Evolutionary conservation across 2,329 filamentous ascomycete genomes (phyloP).

Genomic region (Aspergillus fijiensis): DNA sequence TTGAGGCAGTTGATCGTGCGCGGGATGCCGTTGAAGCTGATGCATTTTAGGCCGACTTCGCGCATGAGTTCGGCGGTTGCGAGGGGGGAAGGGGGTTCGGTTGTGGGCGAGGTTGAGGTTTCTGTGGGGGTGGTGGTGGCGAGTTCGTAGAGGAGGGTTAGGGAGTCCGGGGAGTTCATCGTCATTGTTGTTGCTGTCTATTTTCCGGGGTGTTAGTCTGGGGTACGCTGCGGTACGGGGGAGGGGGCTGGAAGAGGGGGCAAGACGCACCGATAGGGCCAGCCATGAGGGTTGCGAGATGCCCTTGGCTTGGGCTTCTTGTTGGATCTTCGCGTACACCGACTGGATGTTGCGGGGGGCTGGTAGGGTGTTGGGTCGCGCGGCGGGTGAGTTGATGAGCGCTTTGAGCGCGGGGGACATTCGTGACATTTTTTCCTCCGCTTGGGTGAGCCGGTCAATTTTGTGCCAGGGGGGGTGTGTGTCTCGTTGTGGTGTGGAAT

Average conservation of each 20-base stretch:
- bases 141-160: constrained; percentile 60
- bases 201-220: background rate
- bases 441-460: too few species aligned
- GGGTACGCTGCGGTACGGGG: too few species aligned
- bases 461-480: too few species aligned
- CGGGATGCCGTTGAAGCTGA: constrained; percentile 61
- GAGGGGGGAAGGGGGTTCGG: constrained; percentile 27
- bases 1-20: constrained; percentile 80
- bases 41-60: constrained; percentile 49
- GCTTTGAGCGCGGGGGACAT: constrained; percentile 69
- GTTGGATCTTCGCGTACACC: constrained; percentile 64
- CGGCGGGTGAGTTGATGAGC: constrained; percentile 69
- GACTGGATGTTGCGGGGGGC: constrained; percentile 63
- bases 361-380: constrained; percentile 63
- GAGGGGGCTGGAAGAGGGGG: background rate
- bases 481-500: too few species aligned
- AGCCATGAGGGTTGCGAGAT: constrained; percentile 67
- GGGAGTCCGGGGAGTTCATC: constrained; percentile 78
- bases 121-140: constrained; percentile 23
- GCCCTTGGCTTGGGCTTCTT: constrained; percentile 61
- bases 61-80: constrained; percentile 43
- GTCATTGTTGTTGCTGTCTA: constrained; percentile 78
- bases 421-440: constrained; percentile 61
- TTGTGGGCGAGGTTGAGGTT: background rate
- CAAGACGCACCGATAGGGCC: constrained; percentile 57